Conservation (phyloP, 495 filamentous ascomycete species). For the Ramalina intermedia region DNA sequence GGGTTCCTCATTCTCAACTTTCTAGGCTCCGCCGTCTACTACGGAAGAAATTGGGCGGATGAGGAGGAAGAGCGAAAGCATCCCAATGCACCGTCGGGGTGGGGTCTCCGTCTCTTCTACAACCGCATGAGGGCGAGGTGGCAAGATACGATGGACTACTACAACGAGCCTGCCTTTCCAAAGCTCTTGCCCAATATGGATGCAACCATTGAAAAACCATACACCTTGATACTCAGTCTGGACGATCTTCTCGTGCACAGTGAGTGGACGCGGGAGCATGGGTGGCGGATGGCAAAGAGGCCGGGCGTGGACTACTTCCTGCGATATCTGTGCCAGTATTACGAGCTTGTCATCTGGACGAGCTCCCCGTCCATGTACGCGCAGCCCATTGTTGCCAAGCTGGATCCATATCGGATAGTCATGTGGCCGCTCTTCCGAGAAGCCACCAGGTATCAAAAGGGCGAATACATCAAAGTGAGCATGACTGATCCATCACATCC, state of each 20-base stretch:
- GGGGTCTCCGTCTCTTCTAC: constrained; percentile 62
- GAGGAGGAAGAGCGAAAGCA: constrained; percentile 53
- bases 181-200: constrained; percentile 86
- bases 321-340: constrained; percentile 90
- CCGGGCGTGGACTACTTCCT: constrained; percentile 96
- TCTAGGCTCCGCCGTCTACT: constrained; percentile 44
- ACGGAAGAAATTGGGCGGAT: constrained; percentile 75
- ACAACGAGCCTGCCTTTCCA: constrained; percentile 88
- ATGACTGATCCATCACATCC: neutral
- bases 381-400: constrained; percentile 77
- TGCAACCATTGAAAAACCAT: constrained; percentile 67
- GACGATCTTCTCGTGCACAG: constrained; percentile 90
- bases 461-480: constrained; percentile 87
- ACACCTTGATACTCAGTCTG: constrained; percentile 80
- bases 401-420: constrained; percentile 92
- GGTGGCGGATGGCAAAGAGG: constrained; percentile 90
- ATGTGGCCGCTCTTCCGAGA: constrained; percentile 92
- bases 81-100: constrained; percentile 55
- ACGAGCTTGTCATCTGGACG: constrained; percentile 93
- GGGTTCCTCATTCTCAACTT: constrained; percentile 32
- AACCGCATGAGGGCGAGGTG: constrained; percentile 61
- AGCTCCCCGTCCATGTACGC: constrained; percentile 65
- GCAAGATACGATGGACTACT: constrained; percentile 65
- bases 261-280: constrained; percentile 85
- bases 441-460: constrained; percentile 86